Percentiles rank a stretch among this genome's conserved stretches.
Evolutionary conservation across 306 rosid species (phyloP).

Genomic region (Glycine latifolia): DNA sequence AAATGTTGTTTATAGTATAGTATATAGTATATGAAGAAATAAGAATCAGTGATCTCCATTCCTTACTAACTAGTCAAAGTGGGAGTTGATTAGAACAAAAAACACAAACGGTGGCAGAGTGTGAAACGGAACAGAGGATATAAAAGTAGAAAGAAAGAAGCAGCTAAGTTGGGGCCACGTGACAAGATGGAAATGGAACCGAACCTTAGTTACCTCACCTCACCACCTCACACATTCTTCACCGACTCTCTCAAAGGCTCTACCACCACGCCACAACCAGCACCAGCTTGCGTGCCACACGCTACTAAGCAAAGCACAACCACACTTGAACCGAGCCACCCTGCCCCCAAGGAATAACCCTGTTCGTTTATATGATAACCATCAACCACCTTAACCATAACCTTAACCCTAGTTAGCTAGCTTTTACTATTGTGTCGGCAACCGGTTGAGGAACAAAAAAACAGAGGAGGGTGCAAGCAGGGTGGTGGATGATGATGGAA

Average conservation of each 20-base stretch:
- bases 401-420: not conserved
- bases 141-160: not conserved
- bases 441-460: not conserved
- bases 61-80: not conserved
- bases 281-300: slow-evolving; percentile 22
- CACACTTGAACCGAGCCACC: not conserved
- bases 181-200: slow-evolving; percentile 44
- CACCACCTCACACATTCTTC: slow-evolving; percentile 36
- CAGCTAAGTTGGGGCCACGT: slow-evolving; percentile 26
- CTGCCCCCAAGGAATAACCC: not conserved
- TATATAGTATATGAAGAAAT: too few relatives aligned
- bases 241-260: slow-evolving; percentile 36
- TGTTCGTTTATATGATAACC: not conserved
- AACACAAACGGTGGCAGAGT: slow-evolving; percentile 14
- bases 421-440: not conserved
- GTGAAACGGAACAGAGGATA: not conserved
- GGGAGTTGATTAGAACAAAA: not conserved
- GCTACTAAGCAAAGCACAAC: slow-evolving; percentile 47
- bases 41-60: too few relatives aligned
- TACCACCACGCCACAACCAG: slow-evolving; percentile 3
- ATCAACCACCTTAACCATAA: not conserved
- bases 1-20: too few relatives aligned
- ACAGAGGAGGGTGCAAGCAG: not conserved
- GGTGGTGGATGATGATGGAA: slow-evolving; percentile 27
- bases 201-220: slow-evolving; percentile 17